Evolutionary conservation across 176 grass and related monocot species (phyloP), one percentile per base, ranked within the genome.

Genomic region (Oryza glaberrima): DNA sequence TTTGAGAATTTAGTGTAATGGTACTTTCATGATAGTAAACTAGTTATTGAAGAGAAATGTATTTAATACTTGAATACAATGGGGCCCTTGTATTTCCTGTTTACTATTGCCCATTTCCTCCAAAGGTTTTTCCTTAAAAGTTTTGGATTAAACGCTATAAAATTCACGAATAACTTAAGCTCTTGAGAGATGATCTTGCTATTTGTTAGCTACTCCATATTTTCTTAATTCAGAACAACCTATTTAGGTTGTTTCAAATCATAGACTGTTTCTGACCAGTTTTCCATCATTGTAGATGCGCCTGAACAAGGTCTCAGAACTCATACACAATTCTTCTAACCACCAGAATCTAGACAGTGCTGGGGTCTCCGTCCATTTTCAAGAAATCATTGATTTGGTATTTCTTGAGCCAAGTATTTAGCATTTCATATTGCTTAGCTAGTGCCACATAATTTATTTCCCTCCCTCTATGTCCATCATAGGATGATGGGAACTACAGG

Each of bases 351-450:
- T 98, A 73, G 93, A 98, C 61, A 95, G 91, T 43, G 91, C 93
- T 64, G 90, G 89, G 32, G 96, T 98, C 84, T 95, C 93, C 80
- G 96, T 98, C 38, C 90, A 91, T 85, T 95, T 98, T 78, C 96
- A 98, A 92, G 96, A 98, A 98, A 98, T 98, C 71, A 83, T 98
- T 65, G 96, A 98, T 79, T 54, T 92, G 96, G 96, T 98, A 92
- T 70, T 80, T 73, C 73, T 86, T 86, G 22, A 84, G 47, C 77
- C 67, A 82, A 84, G 54, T 79, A 81, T 69, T 56, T 17, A 34
- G 10, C 22, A n/a, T 81, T 73, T 82, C 20, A 48, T 72, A 73
- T 67, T 20, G 38, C 40, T 63, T 71, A 41, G 26, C 73, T 19
- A 67, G 60, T 77, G 46, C 38, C 52, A 82, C 45, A 82, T 86